Percentiles rank a stretch among this genome's conserved stretches.
phyloP scores from a whole-genome alignment of 75 land plant genomes.

The Pinus albicaulis region DNA sequence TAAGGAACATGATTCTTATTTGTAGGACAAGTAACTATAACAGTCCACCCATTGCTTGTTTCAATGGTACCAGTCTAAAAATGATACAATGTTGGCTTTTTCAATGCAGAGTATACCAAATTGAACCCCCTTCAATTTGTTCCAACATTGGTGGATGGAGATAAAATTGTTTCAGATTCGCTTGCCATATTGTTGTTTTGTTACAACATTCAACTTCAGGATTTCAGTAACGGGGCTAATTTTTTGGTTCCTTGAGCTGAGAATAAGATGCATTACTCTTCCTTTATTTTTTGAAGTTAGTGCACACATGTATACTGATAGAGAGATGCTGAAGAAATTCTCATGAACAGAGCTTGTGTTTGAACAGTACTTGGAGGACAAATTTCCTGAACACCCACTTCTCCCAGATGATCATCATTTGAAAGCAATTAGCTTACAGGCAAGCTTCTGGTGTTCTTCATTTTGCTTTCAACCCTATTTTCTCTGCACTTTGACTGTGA shows the following conservation, averaged over 20 bases:
- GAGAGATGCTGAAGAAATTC: no score
- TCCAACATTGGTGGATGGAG: constrained; percentile 49
- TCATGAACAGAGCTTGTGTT: background rate
- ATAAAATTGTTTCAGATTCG: constrained; percentile 38
- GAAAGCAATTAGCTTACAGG: constrained; percentile 49
- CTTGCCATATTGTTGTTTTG: constrained; percentile 46
- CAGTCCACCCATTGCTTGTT: background rate
- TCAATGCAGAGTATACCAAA: constrained; percentile 27
- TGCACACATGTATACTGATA: no score
- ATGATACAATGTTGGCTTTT: background rate
- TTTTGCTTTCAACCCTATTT: background rate
- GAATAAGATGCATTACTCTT: background rate
- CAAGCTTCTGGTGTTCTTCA: background rate
- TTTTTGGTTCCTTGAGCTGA: background rate
- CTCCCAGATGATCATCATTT: constrained; percentile 34
- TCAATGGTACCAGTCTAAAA: background rate
- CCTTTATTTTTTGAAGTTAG: background rate
- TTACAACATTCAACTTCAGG: background rate
- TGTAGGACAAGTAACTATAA: background rate
- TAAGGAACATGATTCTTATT: background rate
- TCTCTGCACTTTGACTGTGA: background rate
- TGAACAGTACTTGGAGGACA: constrained; percentile 53
- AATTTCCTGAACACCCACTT: constrained; percentile 41
- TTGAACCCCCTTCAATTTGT: constrained; percentile 43
- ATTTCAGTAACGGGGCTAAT: background rate